Percentiles rank a stretch among this genome's conserved stretches.
These are phyloP conservation scores for Fusarium foetens DNA, from an alignment of 2,329 filamentous ascomycete species.

Conservation along the genomic window DNA sequence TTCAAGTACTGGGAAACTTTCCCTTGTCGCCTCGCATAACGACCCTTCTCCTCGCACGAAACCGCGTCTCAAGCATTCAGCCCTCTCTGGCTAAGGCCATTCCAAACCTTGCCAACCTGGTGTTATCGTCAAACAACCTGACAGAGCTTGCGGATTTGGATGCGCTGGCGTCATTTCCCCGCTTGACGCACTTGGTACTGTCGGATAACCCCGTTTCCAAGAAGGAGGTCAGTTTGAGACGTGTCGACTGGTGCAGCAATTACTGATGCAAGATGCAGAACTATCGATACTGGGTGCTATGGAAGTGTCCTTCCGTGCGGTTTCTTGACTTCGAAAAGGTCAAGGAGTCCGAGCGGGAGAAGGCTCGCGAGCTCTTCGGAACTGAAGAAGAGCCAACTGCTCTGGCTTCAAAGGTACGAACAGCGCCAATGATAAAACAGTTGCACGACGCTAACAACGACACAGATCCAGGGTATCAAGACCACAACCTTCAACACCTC, in stretches of 20 bases:
- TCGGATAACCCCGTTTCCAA: slow-evolving; percentile 89
- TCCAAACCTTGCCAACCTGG: slow-evolving; percentile 83
- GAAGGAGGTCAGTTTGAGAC: slow-evolving; percentile 80
- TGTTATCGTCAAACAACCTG: slow-evolving; percentile 85
- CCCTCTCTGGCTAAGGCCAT: slow-evolving; percentile 76
- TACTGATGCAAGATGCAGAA: slow-evolving; percentile 63
- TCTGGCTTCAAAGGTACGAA: slow-evolving; percentile 74
- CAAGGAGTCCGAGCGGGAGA: slow-evolving; percentile 82
- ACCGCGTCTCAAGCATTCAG: slow-evolving; percentile 86
- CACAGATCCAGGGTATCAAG: slow-evolving; percentile 83
- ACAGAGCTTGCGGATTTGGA: slow-evolving; percentile 88
- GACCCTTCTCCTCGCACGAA: slow-evolving; percentile 88
- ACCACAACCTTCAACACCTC: slow-evolving; percentile 75
- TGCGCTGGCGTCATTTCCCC: slow-evolving; percentile 73
- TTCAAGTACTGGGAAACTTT: slow-evolving; percentile 92
- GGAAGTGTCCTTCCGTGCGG: slow-evolving; percentile 83
- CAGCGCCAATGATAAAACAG: not conserved
- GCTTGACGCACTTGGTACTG: slow-evolving; percentile 82
- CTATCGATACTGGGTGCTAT: slow-evolving; percentile 92
- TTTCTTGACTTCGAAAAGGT: slow-evolving; percentile 96
- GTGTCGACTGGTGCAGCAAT: not conserved
- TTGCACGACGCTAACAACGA: slow-evolving; percentile 16
- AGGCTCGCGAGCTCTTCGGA: slow-evolving; percentile 85
- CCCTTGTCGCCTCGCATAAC: slow-evolving; percentile 88
- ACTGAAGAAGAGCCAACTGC: slow-evolving; percentile 80